Conservation (phyloP, 352 stramenopile species). For the Pythium monospermum region DNA sequence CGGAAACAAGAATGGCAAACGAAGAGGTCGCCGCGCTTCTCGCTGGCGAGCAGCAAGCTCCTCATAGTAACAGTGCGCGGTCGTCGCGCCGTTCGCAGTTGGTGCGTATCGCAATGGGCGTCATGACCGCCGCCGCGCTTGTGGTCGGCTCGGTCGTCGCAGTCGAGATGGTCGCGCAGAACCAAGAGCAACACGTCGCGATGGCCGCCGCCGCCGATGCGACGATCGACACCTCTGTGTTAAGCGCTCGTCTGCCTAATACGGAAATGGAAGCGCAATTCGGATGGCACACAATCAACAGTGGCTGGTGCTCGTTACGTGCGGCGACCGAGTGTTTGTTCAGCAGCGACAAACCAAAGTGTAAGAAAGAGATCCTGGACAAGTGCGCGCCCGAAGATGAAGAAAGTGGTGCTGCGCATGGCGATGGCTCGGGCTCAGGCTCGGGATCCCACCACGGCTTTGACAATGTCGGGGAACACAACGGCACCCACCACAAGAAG, state of each 20-base stretch:
- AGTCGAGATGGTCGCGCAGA: slow-evolving; percentile 19
- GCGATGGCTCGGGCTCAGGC: slow-evolving; percentile 3
- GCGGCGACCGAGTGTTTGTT: slow-evolving; percentile 23
- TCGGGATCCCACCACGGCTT: slow-evolving; percentile 1
- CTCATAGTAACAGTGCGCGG: background rate
- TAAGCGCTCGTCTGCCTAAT: background rate
- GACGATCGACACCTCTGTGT: slow-evolving; percentile 1
- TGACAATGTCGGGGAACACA: background rate
- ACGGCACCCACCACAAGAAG: background rate
- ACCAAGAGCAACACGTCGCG: background rate
- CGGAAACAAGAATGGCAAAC: slow-evolving; percentile 7
- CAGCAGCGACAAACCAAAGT: slow-evolving; percentile 24
- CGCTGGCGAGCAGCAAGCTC: background rate
- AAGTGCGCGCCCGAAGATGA: slow-evolving; percentile 10
- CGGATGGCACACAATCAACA: slow-evolving; percentile 19
- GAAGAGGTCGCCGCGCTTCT: slow-evolving; percentile 12
- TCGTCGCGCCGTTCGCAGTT: slow-evolving; percentile 3
- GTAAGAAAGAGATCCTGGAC: slow-evolving; percentile 23
- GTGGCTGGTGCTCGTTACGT: slow-evolving; percentile 23
- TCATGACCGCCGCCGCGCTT: slow-evolving; percentile 16
- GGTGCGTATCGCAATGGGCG: slow-evolving; percentile 9
- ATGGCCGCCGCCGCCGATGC: background rate
- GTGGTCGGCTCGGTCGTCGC: slow-evolving; percentile 22
- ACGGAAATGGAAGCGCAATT: slow-evolving; percentile 21
- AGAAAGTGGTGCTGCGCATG: background rate